phyloP scores from a whole-genome alignment of 108 stramenopile species.

The Mayamaea pseudoterrestris region DNA sequence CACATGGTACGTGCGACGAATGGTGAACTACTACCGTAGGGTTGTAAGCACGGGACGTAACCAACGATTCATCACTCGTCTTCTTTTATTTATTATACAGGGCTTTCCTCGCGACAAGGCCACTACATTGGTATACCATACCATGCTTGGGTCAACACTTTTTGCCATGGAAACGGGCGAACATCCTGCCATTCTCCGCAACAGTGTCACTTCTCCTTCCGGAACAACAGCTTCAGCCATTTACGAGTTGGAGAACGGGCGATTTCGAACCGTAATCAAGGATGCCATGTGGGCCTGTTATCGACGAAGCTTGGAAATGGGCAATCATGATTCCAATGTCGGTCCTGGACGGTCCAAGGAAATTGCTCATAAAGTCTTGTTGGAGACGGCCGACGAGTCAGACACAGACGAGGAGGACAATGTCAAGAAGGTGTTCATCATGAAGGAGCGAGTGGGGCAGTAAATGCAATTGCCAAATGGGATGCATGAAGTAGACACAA shows the following conservation, averaged over 20 bases:
- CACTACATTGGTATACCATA: slow-evolving; percentile 66
- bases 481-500: no score
- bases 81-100: no score
- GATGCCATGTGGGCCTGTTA: slow-evolving; percentile 87
- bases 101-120: slow-evolving; percentile 70
- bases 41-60: no score
- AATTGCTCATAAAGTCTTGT: no score
- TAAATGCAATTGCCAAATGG: no score
- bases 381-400: no score
- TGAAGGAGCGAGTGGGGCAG: no score
- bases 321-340: slow-evolving; percentile 41
- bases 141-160: slow-evolving; percentile 61
- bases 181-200: slow-evolving; percentile 73
- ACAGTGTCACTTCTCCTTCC: slow-evolving; percentile 86
- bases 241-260: slow-evolving; percentile 87
- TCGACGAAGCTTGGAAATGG: slow-evolving; percentile 72
- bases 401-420: no score
- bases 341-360: slow-evolving; percentile 52
- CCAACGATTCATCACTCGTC: no score
- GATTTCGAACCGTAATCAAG: slow-evolving; percentile 80
- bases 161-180: slow-evolving; percentile 79
- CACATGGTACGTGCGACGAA: no score
- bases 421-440: no score
- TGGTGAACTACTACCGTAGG: no score
- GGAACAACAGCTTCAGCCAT: slow-evolving; percentile 90